phyloP scores from a whole-genome alignment of 257 asterid species.

The Anisodus tanguticus region DNA sequence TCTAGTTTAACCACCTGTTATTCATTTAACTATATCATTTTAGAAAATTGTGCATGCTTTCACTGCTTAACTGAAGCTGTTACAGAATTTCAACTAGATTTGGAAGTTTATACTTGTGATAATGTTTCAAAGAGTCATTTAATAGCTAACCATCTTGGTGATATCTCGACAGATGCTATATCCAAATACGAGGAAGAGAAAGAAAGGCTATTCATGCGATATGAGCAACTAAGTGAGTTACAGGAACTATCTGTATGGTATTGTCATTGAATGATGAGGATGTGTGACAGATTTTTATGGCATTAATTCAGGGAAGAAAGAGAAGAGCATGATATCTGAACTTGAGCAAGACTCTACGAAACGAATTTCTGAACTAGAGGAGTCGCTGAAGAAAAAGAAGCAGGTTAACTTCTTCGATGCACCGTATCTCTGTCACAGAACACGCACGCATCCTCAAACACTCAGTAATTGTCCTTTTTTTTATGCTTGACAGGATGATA shows the following conservation, averaged over 20 bases:
- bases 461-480: slow-evolving; percentile 6
- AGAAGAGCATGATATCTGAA: slow-evolving; percentile 75
- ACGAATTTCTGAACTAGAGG: slow-evolving; percentile 80
- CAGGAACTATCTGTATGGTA: slow-evolving; percentile 22
- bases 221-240: slow-evolving; percentile 84
- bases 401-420: slow-evolving; percentile 55
- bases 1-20: slow-evolving; percentile 18
- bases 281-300: background rate
- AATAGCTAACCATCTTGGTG: slow-evolving; percentile 7
- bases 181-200: slow-evolving; percentile 90
- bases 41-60: background rate
- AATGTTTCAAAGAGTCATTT: background rate
- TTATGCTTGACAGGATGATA: slow-evolving; percentile 73
- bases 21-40: background rate
- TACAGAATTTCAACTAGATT: background rate
- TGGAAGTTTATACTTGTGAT: background rate
- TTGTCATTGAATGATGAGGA: slow-evolving; percentile 24
- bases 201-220: slow-evolving; percentile 62
- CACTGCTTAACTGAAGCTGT: background rate
- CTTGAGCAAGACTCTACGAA: slow-evolving; percentile 66
- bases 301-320: slow-evolving; percentile 76
- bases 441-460: background rate
- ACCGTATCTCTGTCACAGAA: slow-evolving; percentile 1
- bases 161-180: slow-evolving; percentile 58
- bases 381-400: slow-evolving; percentile 92